Evolutionary conservation across 176 grass and related monocot species (phyloP), one percentile per base, ranked within the genome.

Genomic region (Aegilops sharonensis): DNA sequence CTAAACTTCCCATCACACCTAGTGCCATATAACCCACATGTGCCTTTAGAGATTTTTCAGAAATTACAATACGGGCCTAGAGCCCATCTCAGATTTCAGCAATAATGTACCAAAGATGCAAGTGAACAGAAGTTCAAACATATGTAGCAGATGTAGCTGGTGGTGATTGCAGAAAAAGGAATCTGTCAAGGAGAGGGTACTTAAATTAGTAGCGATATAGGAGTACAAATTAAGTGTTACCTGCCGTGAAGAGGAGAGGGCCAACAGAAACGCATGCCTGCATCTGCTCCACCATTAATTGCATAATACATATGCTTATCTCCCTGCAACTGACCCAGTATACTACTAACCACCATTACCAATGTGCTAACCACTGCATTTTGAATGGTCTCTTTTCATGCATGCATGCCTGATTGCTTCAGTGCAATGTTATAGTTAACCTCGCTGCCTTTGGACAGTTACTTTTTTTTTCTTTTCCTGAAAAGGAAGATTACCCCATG

Each of bases 201-300:
- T 43, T 43, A 43, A 43, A 43, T 43, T 11, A 43, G 42, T 43
- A 42, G 39, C 39, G 39, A 42, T 43, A 43, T 31, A 27, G 27
- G 27, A 27, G 27, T 27, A 27, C 27, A 27, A 27, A 27, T 27
- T 27, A 27, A 27, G 27, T 11, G 42, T 43, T 43, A 43, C 42
- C 3, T 43, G 67, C 70, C 35, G 70, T 64, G 77, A 67, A 71
- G 73, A 83, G 18, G 43, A 47, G 43, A 47, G 43, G 52, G 75
- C 35, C 85, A 91, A 75, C 47, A 62, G 25, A 91, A 75, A 84
- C 83, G 75, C 68, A 87, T 75, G 75, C 68, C 18, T 84, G 81
- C 60, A 77, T 85, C 89, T 91, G 70, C 85, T 91, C 89, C 85
- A 85, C 89, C 85, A 88, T 40, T 64, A 59, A 21, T 21, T 59